phyloP scores from a whole-genome alignment of 495 filamentous ascomycete genomes.

The Lasiosphaeria miniovina region DNA sequence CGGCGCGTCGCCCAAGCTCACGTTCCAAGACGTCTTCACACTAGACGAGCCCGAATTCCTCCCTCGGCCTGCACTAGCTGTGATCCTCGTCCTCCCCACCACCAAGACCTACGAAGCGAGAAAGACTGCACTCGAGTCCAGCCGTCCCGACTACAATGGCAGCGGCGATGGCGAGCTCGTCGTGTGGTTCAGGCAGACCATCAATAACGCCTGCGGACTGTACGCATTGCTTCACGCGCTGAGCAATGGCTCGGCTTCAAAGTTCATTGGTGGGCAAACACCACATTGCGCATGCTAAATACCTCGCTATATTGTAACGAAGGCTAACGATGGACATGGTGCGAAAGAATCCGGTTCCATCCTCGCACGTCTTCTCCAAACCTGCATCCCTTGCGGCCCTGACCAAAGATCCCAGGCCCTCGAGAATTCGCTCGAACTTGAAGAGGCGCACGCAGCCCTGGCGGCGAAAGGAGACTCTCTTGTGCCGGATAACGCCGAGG shows the following conservation, averaged over 20 bases:
- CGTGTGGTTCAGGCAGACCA: slow-evolving; percentile 81
- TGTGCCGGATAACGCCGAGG: slow-evolving; percentile 55
- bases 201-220: slow-evolving; percentile 72
- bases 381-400: slow-evolving; percentile 44
- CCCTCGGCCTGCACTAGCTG: slow-evolving; percentile 64
- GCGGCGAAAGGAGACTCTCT: slow-evolving; percentile 62
- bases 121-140: slow-evolving; percentile 49
- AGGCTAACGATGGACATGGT: not conserved
- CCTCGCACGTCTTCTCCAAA: slow-evolving; percentile 27
- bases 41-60: slow-evolving; percentile 66
- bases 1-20: slow-evolving; percentile 55
- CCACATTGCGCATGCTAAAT: not conserved
- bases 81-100: slow-evolving; percentile 70
- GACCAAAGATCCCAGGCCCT: slow-evolving; percentile 59
- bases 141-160: slow-evolving; percentile 33
- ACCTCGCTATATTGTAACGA: not conserved
- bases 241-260: slow-evolving; percentile 47
- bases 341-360: slow-evolving; percentile 31
- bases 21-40: slow-evolving; percentile 70
- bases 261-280: slow-evolving; percentile 37
- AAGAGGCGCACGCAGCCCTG: slow-evolving; percentile 61
- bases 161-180: slow-evolving; percentile 33
- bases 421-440: slow-evolving; percentile 62
- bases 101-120: slow-evolving; percentile 52
- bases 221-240: slow-evolving; percentile 73